Conservation (phyloP, 768 basidiomycete genomes). For the Galerina sulciceps region DNA sequence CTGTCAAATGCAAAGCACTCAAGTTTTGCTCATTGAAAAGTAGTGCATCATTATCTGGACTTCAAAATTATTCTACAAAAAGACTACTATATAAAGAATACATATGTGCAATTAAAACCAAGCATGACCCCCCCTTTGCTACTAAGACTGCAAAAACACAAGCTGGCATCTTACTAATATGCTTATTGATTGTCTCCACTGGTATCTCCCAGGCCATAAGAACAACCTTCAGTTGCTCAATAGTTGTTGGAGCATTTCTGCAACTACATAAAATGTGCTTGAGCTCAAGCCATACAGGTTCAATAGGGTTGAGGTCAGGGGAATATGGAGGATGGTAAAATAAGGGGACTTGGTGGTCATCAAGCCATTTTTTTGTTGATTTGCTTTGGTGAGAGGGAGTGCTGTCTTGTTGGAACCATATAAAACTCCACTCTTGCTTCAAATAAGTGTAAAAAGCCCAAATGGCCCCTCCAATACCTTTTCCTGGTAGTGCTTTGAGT, state of each 20-base stretch:
- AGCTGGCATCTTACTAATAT: too few species aligned
- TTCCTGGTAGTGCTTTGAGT: too few species aligned
- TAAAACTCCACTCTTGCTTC: too few species aligned
- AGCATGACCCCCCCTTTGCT: too few species aligned
- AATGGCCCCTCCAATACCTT: too few species aligned
- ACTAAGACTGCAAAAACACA: too few species aligned
- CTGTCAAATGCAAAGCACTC: too few species aligned
- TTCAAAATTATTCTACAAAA: not conserved
- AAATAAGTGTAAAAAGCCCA: too few species aligned
- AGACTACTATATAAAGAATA: not conserved
- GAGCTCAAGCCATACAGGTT: conserved; percentile 33
- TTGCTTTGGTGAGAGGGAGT: conserved; percentile 24
- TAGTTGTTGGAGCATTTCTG: not conserved
- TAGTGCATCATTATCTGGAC: not conserved
- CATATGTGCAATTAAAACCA: not conserved
- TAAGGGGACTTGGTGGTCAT: conserved; percentile 17
- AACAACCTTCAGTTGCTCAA: not conserved
- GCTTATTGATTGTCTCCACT: too few species aligned
- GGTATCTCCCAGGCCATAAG: not conserved
- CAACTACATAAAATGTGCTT: conserved; percentile 20
- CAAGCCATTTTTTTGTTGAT: conserved; percentile 23
- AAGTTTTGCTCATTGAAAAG: not conserved
- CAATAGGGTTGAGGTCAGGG: conserved; percentile 34
- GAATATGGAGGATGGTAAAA: conserved; percentile 31
- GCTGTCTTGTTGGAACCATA: conserved; percentile 32